Evolutionary conservation across 352 stramenopile genomes (phyloP), one percentile per base, ranked within the genome.

Genomic region (Phytopythium boreale): DNA sequence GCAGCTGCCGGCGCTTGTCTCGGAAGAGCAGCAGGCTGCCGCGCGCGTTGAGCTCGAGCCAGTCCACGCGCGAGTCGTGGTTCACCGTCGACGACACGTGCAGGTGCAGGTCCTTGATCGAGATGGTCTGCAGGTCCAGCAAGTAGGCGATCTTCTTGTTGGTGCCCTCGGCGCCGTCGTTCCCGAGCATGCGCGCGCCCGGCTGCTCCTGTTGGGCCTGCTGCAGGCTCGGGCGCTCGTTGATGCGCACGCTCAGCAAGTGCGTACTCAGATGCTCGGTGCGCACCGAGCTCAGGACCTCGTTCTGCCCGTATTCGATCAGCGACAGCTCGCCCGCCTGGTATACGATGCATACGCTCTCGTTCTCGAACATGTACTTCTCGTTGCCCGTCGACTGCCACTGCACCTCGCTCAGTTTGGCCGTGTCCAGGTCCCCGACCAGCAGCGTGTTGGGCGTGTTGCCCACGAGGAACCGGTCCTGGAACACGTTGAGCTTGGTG

Each of bases 301-400:
- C 94, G 62, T 98, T 97, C 36, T 93, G 75, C 2, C 95, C 95
- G 56, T 98, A 98, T 71, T 98, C 95, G 59, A 98, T 92, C 0
- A 98, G 74, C 46, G 84, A 90, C 10, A 98, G 74, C 66, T 98
- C 95, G 20, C 95, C 95, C 0, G 90, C 90, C 56, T 95, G 80
- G 70, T 96, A 98, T 12, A 98, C 78, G 41, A 98, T 90, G 63
- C 89, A 97, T 17, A 88, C 89, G 34, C 72, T 90, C 41, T 92
- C 88, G 68, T 96, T 97, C 57, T 98, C 95, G 56, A 98, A 96
- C 75, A 98, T 93, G 74, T 97, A 98, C 71, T 98, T 98, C 65
- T 98, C 93, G 10, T 59, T 64, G 31, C 89, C 89, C 0, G 82
- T 92, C 44, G 80, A 91, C 43, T 92, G 81, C 93, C 93, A 98